Conservation (phyloP, 257 asterid species). For the Parsonsia alboflavescens region DNA sequence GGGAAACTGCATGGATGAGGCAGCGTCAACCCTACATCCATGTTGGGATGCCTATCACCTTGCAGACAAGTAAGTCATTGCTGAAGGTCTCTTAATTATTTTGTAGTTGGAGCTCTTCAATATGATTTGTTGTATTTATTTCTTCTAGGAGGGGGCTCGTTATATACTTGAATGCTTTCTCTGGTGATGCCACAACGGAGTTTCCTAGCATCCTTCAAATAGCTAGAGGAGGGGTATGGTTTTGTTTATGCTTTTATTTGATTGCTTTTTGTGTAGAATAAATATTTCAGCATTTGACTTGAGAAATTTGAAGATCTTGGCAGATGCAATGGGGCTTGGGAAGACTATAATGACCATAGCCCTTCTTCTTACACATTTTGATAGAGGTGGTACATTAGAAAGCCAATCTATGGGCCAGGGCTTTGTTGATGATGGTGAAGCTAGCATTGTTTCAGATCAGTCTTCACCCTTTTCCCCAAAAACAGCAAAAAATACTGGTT, state of each 20-base stretch:
- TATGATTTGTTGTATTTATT: slow-evolving; percentile 19
- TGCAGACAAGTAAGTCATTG: slow-evolving; percentile 52
- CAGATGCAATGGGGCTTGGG: slow-evolving; percentile 99
- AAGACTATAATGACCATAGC: slow-evolving; percentile 93
- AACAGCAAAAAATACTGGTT: slow-evolving; percentile 47
- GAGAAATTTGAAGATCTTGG: slow-evolving; percentile 67
- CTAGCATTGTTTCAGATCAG: slow-evolving; percentile 33
- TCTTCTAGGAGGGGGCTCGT: slow-evolving; percentile 69
- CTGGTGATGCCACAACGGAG: slow-evolving; percentile 86
- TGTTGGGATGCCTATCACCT: slow-evolving; percentile 95
- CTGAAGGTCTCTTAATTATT: slow-evolving; percentile 15
- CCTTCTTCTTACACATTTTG: slow-evolving; percentile 73
- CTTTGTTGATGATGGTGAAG: slow-evolving; percentile 36
- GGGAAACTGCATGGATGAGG: slow-evolving; percentile 59
- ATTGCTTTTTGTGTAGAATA: slow-evolving; percentile 4
- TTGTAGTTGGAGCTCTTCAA: slow-evolving; percentile 12
- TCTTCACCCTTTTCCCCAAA: slow-evolving; percentile 50
- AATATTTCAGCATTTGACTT: slow-evolving; percentile 25
- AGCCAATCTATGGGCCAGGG: slow-evolving; percentile 39
- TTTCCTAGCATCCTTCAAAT: slow-evolving; percentile 92
- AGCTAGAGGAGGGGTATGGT: slow-evolving; percentile 98
- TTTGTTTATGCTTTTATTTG: slow-evolving; percentile 22
- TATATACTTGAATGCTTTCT: slow-evolving; percentile 74
- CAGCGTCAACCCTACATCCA: slow-evolving; percentile 77
- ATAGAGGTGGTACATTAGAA: slow-evolving; percentile 49